phyloP scores from a whole-genome alignment of 192 early-diverging fungal species.

The Coemansia javaensis region DNA sequence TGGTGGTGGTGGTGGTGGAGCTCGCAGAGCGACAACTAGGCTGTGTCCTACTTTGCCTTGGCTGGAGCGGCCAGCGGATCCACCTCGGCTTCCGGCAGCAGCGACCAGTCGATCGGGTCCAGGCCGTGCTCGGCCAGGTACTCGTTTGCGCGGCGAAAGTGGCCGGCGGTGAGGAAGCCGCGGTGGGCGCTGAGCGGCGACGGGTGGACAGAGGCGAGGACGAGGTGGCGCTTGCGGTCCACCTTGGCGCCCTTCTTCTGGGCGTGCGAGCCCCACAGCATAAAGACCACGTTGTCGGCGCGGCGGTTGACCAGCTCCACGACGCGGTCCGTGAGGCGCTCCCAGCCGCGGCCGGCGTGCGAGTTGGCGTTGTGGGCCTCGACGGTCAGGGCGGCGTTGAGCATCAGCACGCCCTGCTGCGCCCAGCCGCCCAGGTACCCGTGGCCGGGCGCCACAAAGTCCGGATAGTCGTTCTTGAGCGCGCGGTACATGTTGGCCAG shows the following conservation, averaged over 20 bases:
- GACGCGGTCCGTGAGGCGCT: conserved; percentile 78
- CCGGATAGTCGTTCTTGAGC: conserved; percentile 63
- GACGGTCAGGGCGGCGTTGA: conserved; percentile 88
- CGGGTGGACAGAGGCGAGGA: conserved; percentile 85
- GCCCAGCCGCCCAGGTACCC: conserved; percentile 82
- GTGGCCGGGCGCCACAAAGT: conserved; percentile 66
- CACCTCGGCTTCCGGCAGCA: conserved; percentile 10
- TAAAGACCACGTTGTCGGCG: conserved; percentile 71
- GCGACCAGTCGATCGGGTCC: conserved; percentile 30
- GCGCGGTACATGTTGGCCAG: conserved; percentile 89
- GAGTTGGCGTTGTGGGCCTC: conserved; percentile 71
- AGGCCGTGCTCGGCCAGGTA: conserved; percentile 56
- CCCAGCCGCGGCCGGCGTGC: conserved; percentile 82
- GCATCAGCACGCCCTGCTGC: conserved; percentile 78
- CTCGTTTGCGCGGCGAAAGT: conserved; percentile 85
- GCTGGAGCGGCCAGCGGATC: conserved; percentile 1
- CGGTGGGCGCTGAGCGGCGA: conserved; percentile 80
- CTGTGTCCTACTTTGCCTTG: too few species aligned
- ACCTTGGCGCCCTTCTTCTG: conserved; percentile 77
- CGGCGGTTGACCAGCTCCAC: conserved; percentile 65
- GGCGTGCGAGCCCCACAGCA: conserved; percentile 89
- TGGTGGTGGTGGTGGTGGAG: too few species aligned
- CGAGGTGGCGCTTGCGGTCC: conserved; percentile 68
- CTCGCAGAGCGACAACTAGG: too few species aligned
- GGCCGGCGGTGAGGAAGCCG: conserved; percentile 82